These are phyloP conservation scores for Cladosporium sp. DNA, from an alignment of 2,329 filamentous ascomycete genomes.

Conservation along the genomic window DNA sequence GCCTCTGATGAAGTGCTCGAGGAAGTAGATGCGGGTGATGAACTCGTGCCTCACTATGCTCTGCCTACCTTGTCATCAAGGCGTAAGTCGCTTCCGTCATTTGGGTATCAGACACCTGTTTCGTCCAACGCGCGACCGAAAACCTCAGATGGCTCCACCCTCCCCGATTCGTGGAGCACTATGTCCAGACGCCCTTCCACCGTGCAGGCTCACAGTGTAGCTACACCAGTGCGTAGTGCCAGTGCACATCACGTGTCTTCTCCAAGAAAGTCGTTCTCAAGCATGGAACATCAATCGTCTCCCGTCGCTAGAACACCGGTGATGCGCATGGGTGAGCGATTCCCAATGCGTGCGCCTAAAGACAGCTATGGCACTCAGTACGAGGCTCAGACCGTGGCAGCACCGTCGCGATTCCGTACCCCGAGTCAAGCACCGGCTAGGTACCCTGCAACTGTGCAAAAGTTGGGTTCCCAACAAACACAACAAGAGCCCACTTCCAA, in stretches of 20 bases:
- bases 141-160: conserved; percentile 29
- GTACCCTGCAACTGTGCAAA: background rate
- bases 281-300: background rate
- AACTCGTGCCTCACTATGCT: conserved; percentile 27
- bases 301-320: background rate
- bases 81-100: conserved; percentile 30
- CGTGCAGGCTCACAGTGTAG: background rate
- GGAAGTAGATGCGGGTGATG: background rate
- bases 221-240: background rate
- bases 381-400: conserved; percentile 12
- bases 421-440: background rate
- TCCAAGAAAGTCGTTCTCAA: background rate
- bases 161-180: conserved; percentile 19
- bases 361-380: conserved; percentile 13
- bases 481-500: background rate
- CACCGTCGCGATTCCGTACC: conserved; percentile 14
- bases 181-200: conserved; percentile 14
- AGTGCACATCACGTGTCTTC: background rate
- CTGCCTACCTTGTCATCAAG: conserved; percentile 28
- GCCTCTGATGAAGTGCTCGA: conserved; percentile 7
- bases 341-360: conserved; percentile 16
- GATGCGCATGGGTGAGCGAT: conserved; percentile 10
- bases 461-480: background rate
- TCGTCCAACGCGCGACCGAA: conserved; percentile 19
- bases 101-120: conserved; percentile 18